These are phyloP conservation scores for Botryotinia globosa DNA, from an alignment of 2,329 filamentous ascomycete genomes.

Conservation along the genomic window DNA sequence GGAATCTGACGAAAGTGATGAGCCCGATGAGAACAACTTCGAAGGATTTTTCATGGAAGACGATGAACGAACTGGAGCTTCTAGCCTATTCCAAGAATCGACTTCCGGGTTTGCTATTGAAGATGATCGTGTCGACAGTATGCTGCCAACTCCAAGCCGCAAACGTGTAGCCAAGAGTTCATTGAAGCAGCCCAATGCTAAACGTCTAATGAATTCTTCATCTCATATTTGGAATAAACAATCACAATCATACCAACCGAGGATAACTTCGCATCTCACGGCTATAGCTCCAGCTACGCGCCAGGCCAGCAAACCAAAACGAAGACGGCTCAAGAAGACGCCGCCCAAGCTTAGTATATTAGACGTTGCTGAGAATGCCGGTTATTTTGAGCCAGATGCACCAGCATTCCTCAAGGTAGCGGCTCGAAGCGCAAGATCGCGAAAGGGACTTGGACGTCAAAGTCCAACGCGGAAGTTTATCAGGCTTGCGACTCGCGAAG, in stretches of 20 bases:
- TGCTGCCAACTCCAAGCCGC: conserved; percentile 36
- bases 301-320: conserved; percentile 12
- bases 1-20: conserved; percentile 33
- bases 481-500: conserved; percentile 56
- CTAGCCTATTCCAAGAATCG: conserved; percentile 27
- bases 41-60: conserved; percentile 24
- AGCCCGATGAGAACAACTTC: conserved; percentile 25
- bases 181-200: conserved; percentile 15
- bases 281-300: not conserved
- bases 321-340: not conserved
- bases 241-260: conserved; percentile 29
- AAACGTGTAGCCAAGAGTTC: conserved; percentile 17
- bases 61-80: conserved; percentile 19
- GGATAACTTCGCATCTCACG: conserved; percentile 34
- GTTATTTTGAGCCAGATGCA: conserved; percentile 29
- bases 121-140: conserved; percentile 38
- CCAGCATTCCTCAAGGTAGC: conserved; percentile 61
- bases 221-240: conserved; percentile 11
- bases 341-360: conserved; percentile 57
- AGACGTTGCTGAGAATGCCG: conserved; percentile 49
- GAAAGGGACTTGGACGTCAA: conserved; percentile 50
- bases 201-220: conserved; percentile 24
- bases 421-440: conserved; percentile 53
- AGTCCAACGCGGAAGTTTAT: conserved; percentile 57
- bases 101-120: conserved; percentile 34